Evolutionary conservation across 768 basidiomycete species (phyloP), one percentile per base, ranked within the genome.

Genomic region (Tulasnella sp.): DNA sequence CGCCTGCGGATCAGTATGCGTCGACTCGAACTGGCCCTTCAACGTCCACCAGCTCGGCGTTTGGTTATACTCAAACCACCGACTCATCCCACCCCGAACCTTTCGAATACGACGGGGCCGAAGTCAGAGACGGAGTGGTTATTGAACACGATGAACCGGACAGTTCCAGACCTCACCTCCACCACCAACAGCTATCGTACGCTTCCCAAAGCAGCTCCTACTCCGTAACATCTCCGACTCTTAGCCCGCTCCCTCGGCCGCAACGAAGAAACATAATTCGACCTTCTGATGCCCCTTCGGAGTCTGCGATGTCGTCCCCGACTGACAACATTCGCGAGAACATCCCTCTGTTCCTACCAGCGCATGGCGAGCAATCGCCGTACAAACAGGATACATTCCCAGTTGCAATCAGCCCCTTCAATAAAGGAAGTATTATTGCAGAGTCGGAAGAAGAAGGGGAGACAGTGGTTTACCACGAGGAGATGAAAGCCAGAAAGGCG

Each of bases 361-460:
- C 85, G 82, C 78, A 85, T 82, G 46, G 77, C 16, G 80, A 87
- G 84, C 79, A 82, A 37, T 85, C 87, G 6, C 86, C 88, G 20
- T 89, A 89, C 37, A 86, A 88, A 79, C 88, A 88, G 78, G 92
- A 92, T 73, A 77, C 83, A 18, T 90, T 90, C 83, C 88, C 91
- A 7, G 79, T 80, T 16, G 46, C 79, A 0, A 88, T 86, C 39
- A 94, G 91, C 82, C 92, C 93, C 18, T 93, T 93, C 81, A 73
- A 46, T 7, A 73, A 75, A 51, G 74, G 74, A 32, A 69, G 57
- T 9, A 70, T 72, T 18, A 61, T 79, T 7, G 79, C 77, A 37
- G 77, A 79, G 46, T 71, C 67, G 51, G 91, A 92, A 23, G 92
- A 87, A 7, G 88, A 93, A 29, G 92, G 91, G 79, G 92, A 93